Conservation (phyloP, 768 basidiomycete genomes). For the Naganishia onofrii region DNA sequence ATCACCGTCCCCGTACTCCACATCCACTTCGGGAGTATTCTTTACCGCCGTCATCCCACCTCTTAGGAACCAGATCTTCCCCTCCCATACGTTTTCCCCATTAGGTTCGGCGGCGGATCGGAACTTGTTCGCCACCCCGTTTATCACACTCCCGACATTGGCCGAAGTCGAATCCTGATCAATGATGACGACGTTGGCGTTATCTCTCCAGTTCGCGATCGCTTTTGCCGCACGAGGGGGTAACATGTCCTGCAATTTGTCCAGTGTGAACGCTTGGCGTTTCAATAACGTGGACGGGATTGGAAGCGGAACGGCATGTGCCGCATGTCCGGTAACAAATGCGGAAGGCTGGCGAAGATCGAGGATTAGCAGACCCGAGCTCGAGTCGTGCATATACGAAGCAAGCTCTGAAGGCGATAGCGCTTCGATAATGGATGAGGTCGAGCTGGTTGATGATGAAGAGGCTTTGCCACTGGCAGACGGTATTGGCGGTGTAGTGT, state of each 20-base stretch:
- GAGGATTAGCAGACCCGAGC: slow-evolving; percentile 61
- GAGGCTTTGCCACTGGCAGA: not conserved
- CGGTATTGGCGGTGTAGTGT: not conserved
- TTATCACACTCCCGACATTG: slow-evolving; percentile 57
- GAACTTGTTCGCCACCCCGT: slow-evolving; percentile 53
- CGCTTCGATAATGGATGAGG: not conserved
- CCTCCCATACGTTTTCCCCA: slow-evolving; percentile 55
- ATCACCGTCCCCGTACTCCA: slow-evolving; percentile 48
- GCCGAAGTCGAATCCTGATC: slow-evolving; percentile 72
- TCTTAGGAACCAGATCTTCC: slow-evolving; percentile 71
- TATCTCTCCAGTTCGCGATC: slow-evolving; percentile 36
- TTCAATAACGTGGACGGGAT: slow-evolving; percentile 93
- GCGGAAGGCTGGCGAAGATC: slow-evolving; percentile 84
- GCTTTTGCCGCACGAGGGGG: slow-evolving; percentile 55
- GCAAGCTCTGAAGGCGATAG: slow-evolving; percentile 30
- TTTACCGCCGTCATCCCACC: slow-evolving; percentile 64
- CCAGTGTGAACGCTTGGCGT: slow-evolving; percentile 77
- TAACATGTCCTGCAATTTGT: slow-evolving; percentile 77
- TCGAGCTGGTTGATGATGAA: too few relatives aligned
- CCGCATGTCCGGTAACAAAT: slow-evolving; percentile 65
- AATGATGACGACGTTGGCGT: slow-evolving; percentile 68
- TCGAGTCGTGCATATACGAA: slow-evolving; percentile 21
- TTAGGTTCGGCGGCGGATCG: slow-evolving; percentile 35
- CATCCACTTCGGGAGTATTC: slow-evolving; percentile 57
- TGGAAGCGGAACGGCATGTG: slow-evolving; percentile 73